Evolutionary conservation across 2,329 filamentous ascomycete species (phyloP).

Genomic region (Neonectria hederae): DNA sequence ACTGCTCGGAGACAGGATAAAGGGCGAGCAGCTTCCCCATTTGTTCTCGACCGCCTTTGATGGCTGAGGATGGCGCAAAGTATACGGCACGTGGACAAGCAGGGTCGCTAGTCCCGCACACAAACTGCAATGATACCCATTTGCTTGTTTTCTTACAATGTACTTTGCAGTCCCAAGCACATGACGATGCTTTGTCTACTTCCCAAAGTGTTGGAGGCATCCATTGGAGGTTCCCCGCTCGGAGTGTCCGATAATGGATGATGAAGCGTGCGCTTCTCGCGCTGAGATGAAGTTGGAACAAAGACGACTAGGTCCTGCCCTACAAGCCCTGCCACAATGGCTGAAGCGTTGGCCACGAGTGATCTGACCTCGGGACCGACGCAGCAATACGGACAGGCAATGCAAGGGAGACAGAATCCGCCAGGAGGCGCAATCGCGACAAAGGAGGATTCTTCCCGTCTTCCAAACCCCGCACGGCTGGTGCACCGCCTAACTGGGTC

Average conservation of each 20-base stretch:
- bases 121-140: conserved; percentile 12
- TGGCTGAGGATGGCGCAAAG: conserved; percentile 20
- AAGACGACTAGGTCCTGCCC: neutral
- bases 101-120: neutral
- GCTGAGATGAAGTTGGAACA: neutral
- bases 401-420: neutral
- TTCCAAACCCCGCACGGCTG: neutral
- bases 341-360: neutral
- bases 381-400: neutral
- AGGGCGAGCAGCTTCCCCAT: conserved; percentile 39
- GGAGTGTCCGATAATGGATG: neutral
- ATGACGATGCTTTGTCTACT: neutral
- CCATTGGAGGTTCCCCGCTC: neutral
- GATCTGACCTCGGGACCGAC: neutral
- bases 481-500: neutral
- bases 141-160: conserved; percentile 3
- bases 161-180: neutral
- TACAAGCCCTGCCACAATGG: neutral
- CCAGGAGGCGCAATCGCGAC: neutral
- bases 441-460: neutral
- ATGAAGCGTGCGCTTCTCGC: neutral
- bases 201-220: no score
- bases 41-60: conserved; percentile 35
- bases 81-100: neutral
- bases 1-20: conserved; percentile 48